Evolutionary conservation across 306 rosid species (phyloP).

Genomic region (Cucumis hystrix): DNA sequence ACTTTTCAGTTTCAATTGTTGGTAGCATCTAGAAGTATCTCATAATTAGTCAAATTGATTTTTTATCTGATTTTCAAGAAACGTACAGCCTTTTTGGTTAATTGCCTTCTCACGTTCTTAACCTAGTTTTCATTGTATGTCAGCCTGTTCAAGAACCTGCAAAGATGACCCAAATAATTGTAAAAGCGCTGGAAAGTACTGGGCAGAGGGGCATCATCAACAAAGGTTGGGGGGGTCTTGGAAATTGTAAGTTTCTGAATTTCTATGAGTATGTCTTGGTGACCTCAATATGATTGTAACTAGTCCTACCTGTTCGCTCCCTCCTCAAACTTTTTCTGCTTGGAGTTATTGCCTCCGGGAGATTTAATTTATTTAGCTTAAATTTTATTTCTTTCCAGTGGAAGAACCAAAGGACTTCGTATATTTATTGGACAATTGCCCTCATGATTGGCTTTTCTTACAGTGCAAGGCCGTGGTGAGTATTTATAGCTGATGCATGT

Average conservation of each 20-base stretch:
- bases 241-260: constrained; percentile 48
- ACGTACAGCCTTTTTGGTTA: not conserved
- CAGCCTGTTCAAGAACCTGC: constrained; percentile 96
- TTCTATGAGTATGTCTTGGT: not conserved
- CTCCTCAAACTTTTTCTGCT: not conserved
- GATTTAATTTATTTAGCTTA: constrained; percentile 6
- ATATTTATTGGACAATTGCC: constrained; percentile 75
- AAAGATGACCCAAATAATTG: constrained; percentile 88
- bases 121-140: not conserved
- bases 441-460: constrained; percentile 97
- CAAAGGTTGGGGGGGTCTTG: constrained; percentile 99
- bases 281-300: not conserved
- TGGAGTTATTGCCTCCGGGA: not conserved
- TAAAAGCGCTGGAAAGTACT: constrained; percentile 70
- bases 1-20: not conserved
- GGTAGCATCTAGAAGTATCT: not conserved
- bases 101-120: not conserved
- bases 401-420: constrained; percentile 67
- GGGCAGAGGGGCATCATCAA: constrained; percentile 96
- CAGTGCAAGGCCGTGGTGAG: constrained; percentile 99
- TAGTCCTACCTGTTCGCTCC: not conserved
- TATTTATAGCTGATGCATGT: not conserved
- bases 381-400: constrained; percentile 52
- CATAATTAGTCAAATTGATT: not conserved
- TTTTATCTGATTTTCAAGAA: not conserved